Evolutionary conservation across 352 stramenopile species (phyloP), one percentile per base, ranked within the genome.

Genomic region (Phytophthora sp.): DNA sequence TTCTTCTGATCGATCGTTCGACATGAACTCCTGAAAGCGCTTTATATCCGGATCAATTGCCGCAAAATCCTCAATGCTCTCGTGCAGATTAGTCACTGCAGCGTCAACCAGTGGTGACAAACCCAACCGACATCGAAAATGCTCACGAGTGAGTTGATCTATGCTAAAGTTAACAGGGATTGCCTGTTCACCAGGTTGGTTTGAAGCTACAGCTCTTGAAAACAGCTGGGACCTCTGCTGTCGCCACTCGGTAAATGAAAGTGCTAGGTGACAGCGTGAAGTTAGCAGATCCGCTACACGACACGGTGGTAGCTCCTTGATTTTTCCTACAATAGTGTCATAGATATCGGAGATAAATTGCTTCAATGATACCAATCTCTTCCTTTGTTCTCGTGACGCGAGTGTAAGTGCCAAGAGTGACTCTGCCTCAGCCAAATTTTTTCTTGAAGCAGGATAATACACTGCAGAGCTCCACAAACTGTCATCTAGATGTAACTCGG

Each of bases 331-430:
- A 13, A 92, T 67, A 1, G 74, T 85, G 45, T 88, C 83, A 65
- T 92, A 92, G 2, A 88, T 77, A 45, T 89, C 78, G 12, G 62
- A 69, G 28, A 90, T 92, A 37, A 90, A 86, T 44, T 90, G 83
- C 55, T 90, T 92, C 20, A 90, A 56, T 41, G 62, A 46, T 0
- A 77, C 72, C 15, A 85, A 35, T 5, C 69, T 48, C 59, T 86
- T 89, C 17, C 67, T 67, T n/a, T 78, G 72, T 8, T 92, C 79
- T 26, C 68, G 69, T 5, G 78, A 81, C 11, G 76, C 39, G 1
- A 74, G 42, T 35, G 77, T 31, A 17, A 76, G 42, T 4, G 72
- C 60, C n/a, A 70, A 35, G 5, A 84, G 52, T 31, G 26, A 27
- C 18, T 68, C 60, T 3, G 54, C n/a, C 5, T 69, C 28, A 3